Evolutionary conservation across 257 asterid species (phyloP).

Genomic region (Henckelia pumila): DNA sequence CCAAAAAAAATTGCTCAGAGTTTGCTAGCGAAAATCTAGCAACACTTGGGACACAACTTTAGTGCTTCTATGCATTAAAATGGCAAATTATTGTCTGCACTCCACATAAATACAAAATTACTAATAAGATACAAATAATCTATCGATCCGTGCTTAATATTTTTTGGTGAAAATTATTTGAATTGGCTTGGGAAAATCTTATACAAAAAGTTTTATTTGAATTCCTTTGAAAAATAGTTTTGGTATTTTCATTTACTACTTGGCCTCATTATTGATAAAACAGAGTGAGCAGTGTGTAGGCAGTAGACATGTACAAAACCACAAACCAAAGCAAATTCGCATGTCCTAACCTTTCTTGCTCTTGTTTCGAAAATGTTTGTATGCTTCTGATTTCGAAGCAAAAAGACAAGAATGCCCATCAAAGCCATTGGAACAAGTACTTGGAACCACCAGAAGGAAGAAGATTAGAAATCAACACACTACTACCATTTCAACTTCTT

Average conservation of each 20-base stretch:
- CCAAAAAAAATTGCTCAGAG: constrained; percentile 18
- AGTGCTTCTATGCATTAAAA: neutral
- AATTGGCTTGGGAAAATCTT: no score
- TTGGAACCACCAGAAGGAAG: no score
- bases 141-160: no score
- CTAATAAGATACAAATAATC: no score
- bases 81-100: neutral
- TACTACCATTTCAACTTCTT: constrained; percentile 5
- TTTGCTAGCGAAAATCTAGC: constrained; percentile 44
- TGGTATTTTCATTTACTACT: constrained; percentile 8
- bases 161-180: no score
- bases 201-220: constrained; percentile 14
- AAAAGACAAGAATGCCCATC: constrained; percentile 33
- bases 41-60: constrained; percentile 23
- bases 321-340: constrained; percentile 24
- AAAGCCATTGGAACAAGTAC: constrained; percentile 5
- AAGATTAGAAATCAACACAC: neutral
- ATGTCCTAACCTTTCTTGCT: constrained; percentile 26
- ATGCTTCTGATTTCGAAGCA: constrained; percentile 7
- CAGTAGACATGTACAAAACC: constrained; percentile 22
- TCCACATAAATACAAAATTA: neutral
- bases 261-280: constrained; percentile 33
- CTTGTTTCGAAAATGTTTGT: constrained; percentile 21
- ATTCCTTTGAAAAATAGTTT: neutral
- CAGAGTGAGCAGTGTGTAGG: constrained; percentile 22